Base-by-base conservation (phyloP, 352 stramenopile genomes). In the Globisporangium paddicum region DNA sequence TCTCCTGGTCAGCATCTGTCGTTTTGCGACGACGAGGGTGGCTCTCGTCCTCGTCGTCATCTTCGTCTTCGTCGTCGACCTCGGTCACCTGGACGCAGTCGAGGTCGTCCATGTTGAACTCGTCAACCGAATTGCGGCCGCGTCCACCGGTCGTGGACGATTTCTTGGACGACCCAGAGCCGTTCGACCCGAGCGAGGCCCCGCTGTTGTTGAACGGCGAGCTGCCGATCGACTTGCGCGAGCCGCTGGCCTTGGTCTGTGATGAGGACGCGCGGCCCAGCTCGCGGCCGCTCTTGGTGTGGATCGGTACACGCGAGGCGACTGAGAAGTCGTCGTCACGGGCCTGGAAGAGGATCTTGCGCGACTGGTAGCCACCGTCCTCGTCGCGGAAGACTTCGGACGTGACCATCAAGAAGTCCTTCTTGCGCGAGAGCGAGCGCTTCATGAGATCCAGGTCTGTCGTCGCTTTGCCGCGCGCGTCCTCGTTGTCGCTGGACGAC, bases 371-470 rank as follows among this genome's bases (percentile, higher is more conserved):
- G 66, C 91, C 86, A 19, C 86, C 86, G 9, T 82, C 82, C 63
- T 94, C 78, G 55, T 88, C 75, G 52, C 84, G 84, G 42, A 95
- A 94, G n/a, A 95, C 86, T 51, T 95, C 84, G 0, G 83, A 93
- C 14, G 86, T 96, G 25, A 96, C 85, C 87, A 96, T 96, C 44
- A 96, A 67, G 47, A 96, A 96, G 60, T 96, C 87, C 38, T 94
- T 92, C 58, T 95, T 93, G 16, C 87, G 78, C 37, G 83, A 93
- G 2, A 96, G 71, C 46, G 84, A 90, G 3, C 86, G 79, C 64
- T 93, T 93, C 67, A 92, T 76, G 55, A 95, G 61, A 28, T 92
- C 82, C 25, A 70, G 77, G 40, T 95, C 86, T 0, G 74, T 84
- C 28, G 60, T 7, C 73, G 80, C 26, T 5, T 44, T 14, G 47